Percentiles rank a stretch among this genome's conserved stretches.
phyloP scores from a whole-genome alignment of 2,329 filamentous ascomycete species.

The Elsinoe perseae region DNA sequence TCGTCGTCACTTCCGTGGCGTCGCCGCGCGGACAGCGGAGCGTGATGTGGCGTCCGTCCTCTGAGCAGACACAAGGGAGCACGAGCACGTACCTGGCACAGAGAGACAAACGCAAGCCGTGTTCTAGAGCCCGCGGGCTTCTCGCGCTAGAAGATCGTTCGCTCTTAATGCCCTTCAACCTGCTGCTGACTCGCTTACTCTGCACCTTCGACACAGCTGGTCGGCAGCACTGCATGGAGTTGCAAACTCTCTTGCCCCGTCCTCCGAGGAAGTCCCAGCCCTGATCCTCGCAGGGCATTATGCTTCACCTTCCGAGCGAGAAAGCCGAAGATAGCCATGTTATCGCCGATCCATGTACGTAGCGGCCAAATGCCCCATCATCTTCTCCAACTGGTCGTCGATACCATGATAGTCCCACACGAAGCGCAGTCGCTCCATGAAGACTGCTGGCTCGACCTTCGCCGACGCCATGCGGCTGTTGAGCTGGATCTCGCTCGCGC shows the following conservation, averaged over 20 bases:
- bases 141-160: background rate
- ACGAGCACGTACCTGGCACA: background rate
- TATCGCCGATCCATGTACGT: conserved; percentile 9
- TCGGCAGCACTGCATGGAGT: too few species aligned
- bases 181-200: background rate
- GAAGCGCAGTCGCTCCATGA: conserved; percentile 13
- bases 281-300: too few species aligned
- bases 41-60: background rate
- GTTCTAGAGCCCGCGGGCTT: background rate
- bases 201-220: background rate
- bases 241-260: too few species aligned
- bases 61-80: background rate
- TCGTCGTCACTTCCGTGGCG: background rate
- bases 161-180: background rate
- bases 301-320: background rate
- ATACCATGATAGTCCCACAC: conserved; percentile 14
- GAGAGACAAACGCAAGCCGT: background rate
- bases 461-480: background rate
- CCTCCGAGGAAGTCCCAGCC: too few species aligned
- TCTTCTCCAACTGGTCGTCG: conserved; percentile 3
- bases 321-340: background rate
- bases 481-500: conserved; percentile 9
- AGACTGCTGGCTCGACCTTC: conserved; percentile 4
- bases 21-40: too few species aligned
- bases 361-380: background rate